phyloP scores from a whole-genome alignment of 139 green algal genomes.

The Coccomyxa sp. region DNA sequence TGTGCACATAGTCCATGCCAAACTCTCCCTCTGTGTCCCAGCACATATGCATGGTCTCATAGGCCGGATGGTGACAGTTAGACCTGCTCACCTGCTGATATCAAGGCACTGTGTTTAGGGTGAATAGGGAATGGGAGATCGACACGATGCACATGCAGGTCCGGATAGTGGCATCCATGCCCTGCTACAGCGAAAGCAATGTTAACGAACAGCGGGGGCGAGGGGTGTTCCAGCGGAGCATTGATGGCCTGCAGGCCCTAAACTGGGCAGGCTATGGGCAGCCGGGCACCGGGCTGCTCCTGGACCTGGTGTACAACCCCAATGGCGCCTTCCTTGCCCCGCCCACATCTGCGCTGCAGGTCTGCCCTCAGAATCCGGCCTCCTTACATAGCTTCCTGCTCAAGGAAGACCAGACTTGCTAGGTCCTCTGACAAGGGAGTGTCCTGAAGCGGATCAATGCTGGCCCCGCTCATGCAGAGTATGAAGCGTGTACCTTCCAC shows the following conservation, averaged over 20 bases:
- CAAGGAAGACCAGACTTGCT: too few species aligned
- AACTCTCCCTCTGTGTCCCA: neutral
- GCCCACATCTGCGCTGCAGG: conserved; percentile 39
- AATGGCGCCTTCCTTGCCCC: conserved; percentile 69
- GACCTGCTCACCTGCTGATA: too few species aligned
- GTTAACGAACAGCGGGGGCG: conserved; percentile 84
- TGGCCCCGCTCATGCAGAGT: too few species aligned
- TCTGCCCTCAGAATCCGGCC: too few species aligned
- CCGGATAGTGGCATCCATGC: conserved; percentile 88
- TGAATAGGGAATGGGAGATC: too few species aligned
- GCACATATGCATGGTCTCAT: neutral
- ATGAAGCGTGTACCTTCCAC: too few species aligned
- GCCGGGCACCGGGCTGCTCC: conserved; percentile 50
- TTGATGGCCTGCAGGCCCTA: conserved; percentile 69
- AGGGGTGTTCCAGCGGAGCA: conserved; percentile 90
- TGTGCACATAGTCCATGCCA: neutral
- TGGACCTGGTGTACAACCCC: conserved; percentile 98
- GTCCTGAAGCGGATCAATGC: too few species aligned
- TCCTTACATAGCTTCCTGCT: too few species aligned
- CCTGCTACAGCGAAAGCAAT: conserved; percentile 87
- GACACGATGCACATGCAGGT: conserved; percentile 35
- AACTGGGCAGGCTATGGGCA: conserved; percentile 85
- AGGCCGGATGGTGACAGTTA: neutral
- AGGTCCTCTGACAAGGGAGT: too few species aligned
- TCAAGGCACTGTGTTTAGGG: too few species aligned